Evolutionary conservation across 2,329 filamentous ascomycete species (phyloP), one percentile per base, ranked within the genome.

Genomic region (Cadophora sp.): DNA sequence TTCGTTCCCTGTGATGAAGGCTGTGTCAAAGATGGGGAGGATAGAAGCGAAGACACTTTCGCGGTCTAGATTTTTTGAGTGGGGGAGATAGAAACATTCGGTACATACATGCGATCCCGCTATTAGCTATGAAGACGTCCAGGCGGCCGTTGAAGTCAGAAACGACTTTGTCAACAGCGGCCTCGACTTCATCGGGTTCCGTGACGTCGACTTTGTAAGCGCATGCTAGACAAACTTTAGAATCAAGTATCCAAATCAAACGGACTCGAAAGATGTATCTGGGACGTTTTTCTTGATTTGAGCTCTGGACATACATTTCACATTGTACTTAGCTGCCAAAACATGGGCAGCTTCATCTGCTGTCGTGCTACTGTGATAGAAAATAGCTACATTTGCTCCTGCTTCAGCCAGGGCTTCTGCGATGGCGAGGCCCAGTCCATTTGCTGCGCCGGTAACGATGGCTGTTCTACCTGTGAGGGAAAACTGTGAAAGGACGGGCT

Each of bases 401-500:
- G 80, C 81, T 74, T 83, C 82, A 22, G 81, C 81, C 0, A 83
- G 79, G 1, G 80, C 82, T 64, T 80, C 73, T 3, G 80, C 81
- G 68, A 83, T 82, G 7, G 80, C 79, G 2, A 83, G 78, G 8
- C 83, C 83, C 62, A 80, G 81, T 6, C 83, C 83, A 61, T 80
- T 76, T 9, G 81, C 80, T n/a, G 81, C 83, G 24, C 83, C 83
- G 1, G 83, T 84, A 5, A 84, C 78, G 16, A 83, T 75, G 9
- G 82, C 81, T 4, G 80, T 83, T 50, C 81, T 79, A 24, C 81
- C 81, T 73, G 80, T 77, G n/a, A 84, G 76, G 2, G 81, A 83
- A 72, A 84, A 84, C 78, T 82, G 51, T 11, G 8, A 8, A 6
- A 29, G 2, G 53, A 58, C 16, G 8, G 53, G 29, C 12, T n/a